Base-by-base conservation (phyloP, 2,329 filamentous ascomycete genomes). In the Capronia coronata region DNA sequence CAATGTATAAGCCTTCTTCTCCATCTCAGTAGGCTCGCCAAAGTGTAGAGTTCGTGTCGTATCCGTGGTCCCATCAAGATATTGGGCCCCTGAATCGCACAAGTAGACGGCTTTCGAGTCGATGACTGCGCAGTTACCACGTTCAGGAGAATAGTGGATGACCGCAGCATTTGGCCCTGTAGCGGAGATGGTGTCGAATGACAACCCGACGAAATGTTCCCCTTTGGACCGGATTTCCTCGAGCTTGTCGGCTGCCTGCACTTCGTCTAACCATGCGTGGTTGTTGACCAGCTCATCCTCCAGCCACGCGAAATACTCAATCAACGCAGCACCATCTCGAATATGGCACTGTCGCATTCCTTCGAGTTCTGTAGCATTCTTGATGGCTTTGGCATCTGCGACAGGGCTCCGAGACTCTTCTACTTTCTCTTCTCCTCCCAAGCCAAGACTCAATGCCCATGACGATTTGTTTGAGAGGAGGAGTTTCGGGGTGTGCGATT, bases 41-140 rank as follows among this genome's bases (percentile, higher is more conserved):
- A 97, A 97, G 64, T 98, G 93, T 32, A 95, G 73, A 0, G 93
- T 98, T 35, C 93, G 79, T 3, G 93, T 98, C 0, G 88, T 94
- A 64, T 98, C 93, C 0, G 93, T 98, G 0, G 93, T 98, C 48
- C 93, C 93, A 65, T 98, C 93, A 2, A 86, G 75, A 63, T 91
- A 98, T 67, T 98, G 93, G n/a, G 87, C 93, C 18, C 93, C 93
- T 18, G 93, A 97, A 68, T 98, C 93, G 65, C 93, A 98, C 2
- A 98, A 80, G 63, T 98, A 98, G 51, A 98, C 81, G 11, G 83
- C 82, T 5, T 82, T 80, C 0, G 88, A 87, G 59, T 98, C 88
- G 60, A 98, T 88, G 22, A 79, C 72, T 7, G 89, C 79, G 68
- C 91, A 97, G 55, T 76, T 84, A 16, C 86, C 88, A 48, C 78